A percentile compares a stretch with the other conserved stretches of the same genome.
Evolutionary conservation across 257 asterid genomes (phyloP).

Genomic region (Leptodermis oblonga): DNA sequence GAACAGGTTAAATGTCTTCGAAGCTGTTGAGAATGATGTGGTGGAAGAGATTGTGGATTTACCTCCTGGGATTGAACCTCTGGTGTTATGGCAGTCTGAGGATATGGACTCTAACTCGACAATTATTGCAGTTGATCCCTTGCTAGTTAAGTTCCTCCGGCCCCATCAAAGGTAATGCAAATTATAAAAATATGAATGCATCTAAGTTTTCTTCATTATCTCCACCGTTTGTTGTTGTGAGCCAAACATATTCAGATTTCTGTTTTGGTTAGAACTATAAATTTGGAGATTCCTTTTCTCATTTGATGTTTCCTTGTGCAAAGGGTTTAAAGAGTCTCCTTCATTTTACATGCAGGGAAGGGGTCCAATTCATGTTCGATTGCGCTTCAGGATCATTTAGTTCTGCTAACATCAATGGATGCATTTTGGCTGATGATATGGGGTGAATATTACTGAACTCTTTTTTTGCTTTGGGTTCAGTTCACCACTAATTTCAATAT

Average conservation of each 20-base stretch:
- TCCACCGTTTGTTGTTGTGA: background rate
- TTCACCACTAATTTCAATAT: background rate
- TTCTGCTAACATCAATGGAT: slow-evolving; percentile 73
- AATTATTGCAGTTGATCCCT: slow-evolving; percentile 60
- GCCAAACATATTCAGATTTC: background rate
- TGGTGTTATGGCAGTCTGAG: slow-evolving; percentile 86
- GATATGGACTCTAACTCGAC: slow-evolving; percentile 37
- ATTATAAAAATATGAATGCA: background rate
- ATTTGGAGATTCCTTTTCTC: background rate
- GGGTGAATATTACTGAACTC: slow-evolving; percentile 53
- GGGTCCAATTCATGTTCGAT: slow-evolving; percentile 98
- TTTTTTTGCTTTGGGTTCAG: slow-evolving; percentile 10
- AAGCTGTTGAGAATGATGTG: slow-evolving; percentile 37
- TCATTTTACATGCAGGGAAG: slow-evolving; percentile 73
- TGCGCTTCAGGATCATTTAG: slow-evolving; percentile 80
- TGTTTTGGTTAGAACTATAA: background rate
- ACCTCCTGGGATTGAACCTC: slow-evolving; percentile 83
- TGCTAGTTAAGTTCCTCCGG: slow-evolving; percentile 90
- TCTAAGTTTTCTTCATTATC: background rate
- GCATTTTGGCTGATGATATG: slow-evolving; percentile 99
- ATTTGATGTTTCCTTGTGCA: background rate
- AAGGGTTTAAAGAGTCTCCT: slow-evolving; percentile 25
- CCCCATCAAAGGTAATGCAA: slow-evolving; percentile 84
- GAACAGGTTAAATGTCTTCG: slow-evolving; percentile 43
- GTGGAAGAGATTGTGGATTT: slow-evolving; percentile 45